Base-by-base conservation (phyloP, 345 rosid species). In the Adansonia digitata region DNA sequence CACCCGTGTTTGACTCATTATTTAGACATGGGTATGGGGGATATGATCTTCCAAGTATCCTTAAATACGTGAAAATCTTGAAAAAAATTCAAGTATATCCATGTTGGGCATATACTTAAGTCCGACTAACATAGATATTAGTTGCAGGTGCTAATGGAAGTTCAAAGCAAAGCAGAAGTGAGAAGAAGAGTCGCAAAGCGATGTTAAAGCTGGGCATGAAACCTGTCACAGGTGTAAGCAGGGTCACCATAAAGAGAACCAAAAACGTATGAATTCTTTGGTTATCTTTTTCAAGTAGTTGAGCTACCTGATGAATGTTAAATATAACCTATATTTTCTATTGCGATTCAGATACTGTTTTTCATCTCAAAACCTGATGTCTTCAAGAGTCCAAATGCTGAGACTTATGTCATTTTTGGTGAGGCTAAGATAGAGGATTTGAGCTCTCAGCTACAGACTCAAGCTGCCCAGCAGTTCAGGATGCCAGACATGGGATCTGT, bases 381-480 rank as follows among this genome's bases (percentile, higher is more conserved):
- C 42, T 92, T 92, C 83, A 92, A 92, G 82, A 89, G 96, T 81
- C 92, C 94, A 2, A 85, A 90, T 81, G 89, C 96, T 0, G 96
- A 92, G 80, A 92, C 95, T 5, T 92, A 90, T 72, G 81, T 92
- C 74, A 88, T 90, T 77, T 90, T 92, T 37, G 95, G 92, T 17
- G 97, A 92, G 87, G 97, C 95, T 42, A 92, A 92, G 91, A 88
- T 92, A 48, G 97, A 92, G 82, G 94, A 92, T 75, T 77, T 90
- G 87, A 90, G 97, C 86, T 89, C 97, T 29, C 96, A 92, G 86
- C 86, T 92, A 78, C 96, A 90, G 82, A 84, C 89, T 26, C 94
- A 92, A 81, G 97, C 96, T 43, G 94, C 96, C 34, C 92, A 90
- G 77, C 94, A 91, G 76, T 92, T 92, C 81, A 85, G 87, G 84